These are phyloP conservation scores for Phytopythium vexans DNA, from an alignment of 352 stramenopile genomes.

Conservation along the genomic window DNA sequence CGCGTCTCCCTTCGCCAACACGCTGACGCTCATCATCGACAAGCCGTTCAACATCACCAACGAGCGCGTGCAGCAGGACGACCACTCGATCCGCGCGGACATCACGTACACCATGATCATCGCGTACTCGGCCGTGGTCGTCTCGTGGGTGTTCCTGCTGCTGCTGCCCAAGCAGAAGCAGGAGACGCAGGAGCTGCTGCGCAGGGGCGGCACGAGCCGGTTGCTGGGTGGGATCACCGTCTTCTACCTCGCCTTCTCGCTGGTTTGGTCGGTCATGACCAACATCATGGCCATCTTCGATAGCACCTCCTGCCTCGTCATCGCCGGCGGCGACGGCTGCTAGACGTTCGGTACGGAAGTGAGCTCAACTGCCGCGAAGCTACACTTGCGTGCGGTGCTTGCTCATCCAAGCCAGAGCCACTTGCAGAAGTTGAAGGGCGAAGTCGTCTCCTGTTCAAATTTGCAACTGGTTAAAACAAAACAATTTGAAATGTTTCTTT, in stretches of 20 bases:
- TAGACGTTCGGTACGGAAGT: background rate
- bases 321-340: slow-evolving; percentile 18
- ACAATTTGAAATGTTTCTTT: too few species aligned
- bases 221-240: slow-evolving; percentile 22
- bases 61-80: slow-evolving; percentile 22
- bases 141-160: slow-evolving; percentile 27
- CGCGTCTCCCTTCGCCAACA: slow-evolving; percentile 28
- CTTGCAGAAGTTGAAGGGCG: slow-evolving; percentile 1
- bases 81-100: slow-evolving; percentile 27
- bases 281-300: slow-evolving; percentile 39
- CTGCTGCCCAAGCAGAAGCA: slow-evolving; percentile 35
- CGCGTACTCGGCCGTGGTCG: slow-evolving; percentile 25
- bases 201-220: slow-evolving; percentile 21
- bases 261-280: slow-evolving; percentile 27
- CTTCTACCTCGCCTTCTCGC: slow-evolving; percentile 26
- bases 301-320: slow-evolving; percentile 23
- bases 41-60: slow-evolving; percentile 30
- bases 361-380: too few species aligned
- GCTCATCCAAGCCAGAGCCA: background rate
- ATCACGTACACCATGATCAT: slow-evolving; percentile 47
- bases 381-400: background rate
- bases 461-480: too few species aligned
- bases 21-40: slow-evolving; percentile 28
- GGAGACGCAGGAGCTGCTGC: slow-evolving; percentile 29
- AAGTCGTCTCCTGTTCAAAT: too few species aligned